Evolutionary conservation across 176 grass and related monocot species (phyloP).

Genomic region (Triticum urartu): DNA sequence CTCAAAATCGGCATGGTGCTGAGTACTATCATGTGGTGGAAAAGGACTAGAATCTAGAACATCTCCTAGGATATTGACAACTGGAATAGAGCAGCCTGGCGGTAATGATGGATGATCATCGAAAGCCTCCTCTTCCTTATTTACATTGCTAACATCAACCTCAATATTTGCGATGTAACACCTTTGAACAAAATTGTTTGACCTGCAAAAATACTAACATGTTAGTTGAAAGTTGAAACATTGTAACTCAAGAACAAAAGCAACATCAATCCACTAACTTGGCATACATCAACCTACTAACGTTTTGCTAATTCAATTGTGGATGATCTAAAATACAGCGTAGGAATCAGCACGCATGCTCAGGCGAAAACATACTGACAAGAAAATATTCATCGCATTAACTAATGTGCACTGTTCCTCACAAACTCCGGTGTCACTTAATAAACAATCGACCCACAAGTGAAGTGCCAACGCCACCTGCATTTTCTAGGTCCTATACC

Average conservation of each 20-base stretch:
- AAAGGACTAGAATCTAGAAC: constrained; percentile 48
- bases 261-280: neutral
- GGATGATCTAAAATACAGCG: neutral
- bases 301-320: neutral
- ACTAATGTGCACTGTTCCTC: neutral
- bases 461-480: neutral
- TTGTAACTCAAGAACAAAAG: neutral
- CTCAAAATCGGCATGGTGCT: constrained; percentile 40
- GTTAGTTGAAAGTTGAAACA: neutral
- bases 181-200: constrained; percentile 46
- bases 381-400: neutral
- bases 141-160: constrained; percentile 40
- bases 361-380: neutral
- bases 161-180: constrained; percentile 63
- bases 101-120: constrained; percentile 36
- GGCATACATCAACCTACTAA: neutral
- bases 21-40: constrained; percentile 22
- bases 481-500: neutral
- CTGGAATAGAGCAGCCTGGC: constrained; percentile 45
- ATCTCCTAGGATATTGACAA: constrained; percentile 56
- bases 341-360: neutral
- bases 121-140: constrained; percentile 42
- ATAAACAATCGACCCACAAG: neutral
- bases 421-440: neutral
- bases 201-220: constrained; percentile 42